Evolutionary conservation across 768 basidiomycete species (phyloP).

Genomic region (Galerina sulciceps): DNA sequence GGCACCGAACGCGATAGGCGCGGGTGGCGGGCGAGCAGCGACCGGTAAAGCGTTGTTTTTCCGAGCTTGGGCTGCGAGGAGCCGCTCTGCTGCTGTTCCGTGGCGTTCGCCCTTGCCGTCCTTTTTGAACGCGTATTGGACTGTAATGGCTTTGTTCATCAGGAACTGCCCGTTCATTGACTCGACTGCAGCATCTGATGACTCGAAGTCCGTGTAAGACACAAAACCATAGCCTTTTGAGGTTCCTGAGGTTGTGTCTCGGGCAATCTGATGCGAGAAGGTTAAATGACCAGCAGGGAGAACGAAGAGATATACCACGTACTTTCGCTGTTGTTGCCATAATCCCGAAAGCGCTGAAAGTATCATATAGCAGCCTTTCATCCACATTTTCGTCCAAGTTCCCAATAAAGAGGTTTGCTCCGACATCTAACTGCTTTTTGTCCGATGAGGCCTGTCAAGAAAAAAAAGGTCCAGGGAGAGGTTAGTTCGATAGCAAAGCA

Average conservation of each 20-base stretch:
- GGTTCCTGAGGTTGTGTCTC: slow-evolving; percentile 80
- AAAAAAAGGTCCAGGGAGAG: slow-evolving; percentile 20
- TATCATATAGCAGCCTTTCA: slow-evolving; percentile 90
- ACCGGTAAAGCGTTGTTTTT: slow-evolving; percentile 93
- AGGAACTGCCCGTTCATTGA: slow-evolving; percentile 98
- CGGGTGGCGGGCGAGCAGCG: slow-evolving; percentile 73
- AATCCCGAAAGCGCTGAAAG: slow-evolving; percentile 92
- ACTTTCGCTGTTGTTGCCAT: slow-evolving; percentile 93
- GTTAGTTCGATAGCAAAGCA: background rate
- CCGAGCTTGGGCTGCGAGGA: slow-evolving; percentile 92
- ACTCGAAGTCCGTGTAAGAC: slow-evolving; percentile 96
- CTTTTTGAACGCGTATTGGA: slow-evolving; percentile 99
- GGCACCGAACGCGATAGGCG: slow-evolving; percentile 72
- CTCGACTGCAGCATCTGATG: slow-evolving; percentile 94
- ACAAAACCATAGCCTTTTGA: slow-evolving; percentile 99
- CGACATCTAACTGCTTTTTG: slow-evolving; percentile 97
- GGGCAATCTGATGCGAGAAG: slow-evolving; percentile 71
- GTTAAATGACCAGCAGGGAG: slow-evolving; percentile 1
- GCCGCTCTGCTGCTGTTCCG: slow-evolving; percentile 94
- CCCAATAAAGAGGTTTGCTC: slow-evolving; percentile 96
- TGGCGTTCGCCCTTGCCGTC: slow-evolving; percentile 98
- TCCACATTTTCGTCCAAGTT: slow-evolving; percentile 96
- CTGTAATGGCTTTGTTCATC: slow-evolving; percentile 97
- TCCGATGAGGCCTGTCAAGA: slow-evolving; percentile 86
- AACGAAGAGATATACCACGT: slow-evolving; percentile 22